Conservation (phyloP, 768 basidiomycete genomes). For the Tricholomella constricta region DNA sequence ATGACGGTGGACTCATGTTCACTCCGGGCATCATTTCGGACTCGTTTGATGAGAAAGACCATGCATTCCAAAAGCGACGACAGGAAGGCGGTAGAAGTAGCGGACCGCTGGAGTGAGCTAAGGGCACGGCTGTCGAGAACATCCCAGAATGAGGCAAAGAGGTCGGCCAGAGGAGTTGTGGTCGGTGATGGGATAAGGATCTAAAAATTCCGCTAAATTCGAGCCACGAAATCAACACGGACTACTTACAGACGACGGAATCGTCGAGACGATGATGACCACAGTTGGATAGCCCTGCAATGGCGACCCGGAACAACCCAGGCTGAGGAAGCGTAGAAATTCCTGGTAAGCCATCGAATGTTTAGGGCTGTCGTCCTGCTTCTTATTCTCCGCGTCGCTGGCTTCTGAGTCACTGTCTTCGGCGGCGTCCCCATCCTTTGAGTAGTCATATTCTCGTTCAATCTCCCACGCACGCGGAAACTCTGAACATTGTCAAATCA, state of each 20-base stretch:
- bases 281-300: constrained; percentile 81
- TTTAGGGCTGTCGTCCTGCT: constrained; percentile 1
- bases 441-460: constrained; percentile 34
- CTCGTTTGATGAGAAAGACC: constrained; percentile 54
- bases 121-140: constrained; percentile 72
- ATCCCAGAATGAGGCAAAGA: constrained; percentile 83
- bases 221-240: neutral
- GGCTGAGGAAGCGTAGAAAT: constrained; percentile 77
- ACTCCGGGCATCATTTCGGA: constrained; percentile 25
- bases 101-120: constrained; percentile 53
- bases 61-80: constrained; percentile 71
- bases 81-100: constrained; percentile 65
- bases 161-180: constrained; percentile 38
- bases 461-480: constrained; percentile 68
- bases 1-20: constrained; percentile 5
- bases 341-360: constrained; percentile 59
- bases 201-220: constrained; percentile 16
- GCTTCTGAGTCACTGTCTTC: constrained; percentile 36
- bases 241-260: constrained; percentile 63
- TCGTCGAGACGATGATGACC: constrained; percentile 78
- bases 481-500: constrained; percentile 38
- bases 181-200: constrained; percentile 29
- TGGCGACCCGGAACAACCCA: constrained; percentile 80
- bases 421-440: constrained; percentile 27
- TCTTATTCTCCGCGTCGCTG: constrained; percentile 31